Evolutionary conservation across 1,284 basidiomycete species (phyloP).

Genomic region (Erythrobasidium hasegawianum): DNA sequence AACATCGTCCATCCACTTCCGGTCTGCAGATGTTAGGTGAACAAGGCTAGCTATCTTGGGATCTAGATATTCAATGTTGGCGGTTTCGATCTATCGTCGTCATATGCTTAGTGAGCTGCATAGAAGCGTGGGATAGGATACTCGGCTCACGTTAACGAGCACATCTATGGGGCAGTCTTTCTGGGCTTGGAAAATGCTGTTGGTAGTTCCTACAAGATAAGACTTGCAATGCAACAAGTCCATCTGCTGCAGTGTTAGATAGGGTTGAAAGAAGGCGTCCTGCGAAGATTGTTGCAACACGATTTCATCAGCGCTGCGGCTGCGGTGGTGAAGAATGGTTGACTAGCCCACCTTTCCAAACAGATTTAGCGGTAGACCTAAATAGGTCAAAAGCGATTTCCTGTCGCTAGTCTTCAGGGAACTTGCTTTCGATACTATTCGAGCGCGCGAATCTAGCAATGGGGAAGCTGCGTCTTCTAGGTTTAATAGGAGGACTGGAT

Average conservation of each 20-base stretch:
- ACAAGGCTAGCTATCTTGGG: slow-evolving; percentile 71
- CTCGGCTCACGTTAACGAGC: slow-evolving; percentile 70
- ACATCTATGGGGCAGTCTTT: slow-evolving; percentile 76
- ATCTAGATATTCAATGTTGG: slow-evolving; percentile 77
- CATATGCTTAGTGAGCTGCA: not conserved
- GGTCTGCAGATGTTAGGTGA: slow-evolving; percentile 81
- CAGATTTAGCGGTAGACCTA: slow-evolving; percentile 78
- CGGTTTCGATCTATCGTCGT: slow-evolving; percentile 80
- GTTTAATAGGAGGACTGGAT: slow-evolving; percentile 76
- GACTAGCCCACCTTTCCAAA: slow-evolving; percentile 47
- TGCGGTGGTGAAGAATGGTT: not conserved
- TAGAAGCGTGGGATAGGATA: slow-evolving; percentile 2
- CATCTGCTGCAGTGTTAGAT: slow-evolving; percentile 90
- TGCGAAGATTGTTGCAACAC: slow-evolving; percentile 45
- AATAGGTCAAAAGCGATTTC: slow-evolving; percentile 82
- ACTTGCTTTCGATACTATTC: slow-evolving; percentile 64
- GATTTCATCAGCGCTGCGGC: not conserved
- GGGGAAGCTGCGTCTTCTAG: slow-evolving; percentile 92
- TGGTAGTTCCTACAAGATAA: slow-evolving; percentile 86
- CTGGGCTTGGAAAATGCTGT: slow-evolving; percentile 91
- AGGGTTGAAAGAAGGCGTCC: slow-evolving; percentile 96
- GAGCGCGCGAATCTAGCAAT: slow-evolving; percentile 65
- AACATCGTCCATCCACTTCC: slow-evolving; percentile 86
- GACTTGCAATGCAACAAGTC: slow-evolving; percentile 74
- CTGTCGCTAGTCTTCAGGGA: slow-evolving; percentile 84